Base-by-base conservation (phyloP, 495 filamentous ascomycete genomes). In the Podospora appendiculata region DNA sequence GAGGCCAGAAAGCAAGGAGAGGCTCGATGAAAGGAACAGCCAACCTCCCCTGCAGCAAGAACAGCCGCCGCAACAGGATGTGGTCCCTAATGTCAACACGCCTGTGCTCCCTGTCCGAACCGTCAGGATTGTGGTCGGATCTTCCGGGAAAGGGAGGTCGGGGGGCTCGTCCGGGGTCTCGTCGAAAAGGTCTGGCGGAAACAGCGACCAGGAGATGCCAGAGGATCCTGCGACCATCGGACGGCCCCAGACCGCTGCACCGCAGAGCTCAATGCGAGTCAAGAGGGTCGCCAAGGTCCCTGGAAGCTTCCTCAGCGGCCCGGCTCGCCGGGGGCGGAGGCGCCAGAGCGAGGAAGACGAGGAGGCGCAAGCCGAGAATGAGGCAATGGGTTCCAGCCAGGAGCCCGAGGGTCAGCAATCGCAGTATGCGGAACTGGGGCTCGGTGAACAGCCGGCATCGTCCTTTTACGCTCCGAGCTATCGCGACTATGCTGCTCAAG, bases 271-370 rank as follows among this genome's bases (percentile, higher is more conserved):
- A 14, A 71, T 88, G 68, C 80, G 87, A 1, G 69, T 87, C n/a
- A 89, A 88, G 66, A 74, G 85, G 55, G 77, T 88, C 32, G 83
- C 80, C 13, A 86, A 87, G 57, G 69, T 84, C 6, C 80, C 84
- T 8, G 87, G 87, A 0, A 81, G 77, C 52, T 90, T 89, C 57
- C 70, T 90, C 18, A 88, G 82, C 52, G 86, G 86, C 0, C 86
- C 87, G 8, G 86, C 85, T 17, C 79, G 87, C 51, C 73, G 87
- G 54, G 87, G 86, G 12, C 79, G 85, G 53, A 74, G 85, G 52
- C 77, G 86, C 47, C 84, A 87, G 63, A 89, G 85, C 54, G 87
- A 90, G 40, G 87, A 90, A 41, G 83, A 86, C 44, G 76, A 73
- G 4, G 71, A 73, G 32, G 68, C 45, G 0, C 62, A 68, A 19